Evolutionary conservation across 768 basidiomycete species (phyloP).

Genomic region (Trametes cubensis): DNA sequence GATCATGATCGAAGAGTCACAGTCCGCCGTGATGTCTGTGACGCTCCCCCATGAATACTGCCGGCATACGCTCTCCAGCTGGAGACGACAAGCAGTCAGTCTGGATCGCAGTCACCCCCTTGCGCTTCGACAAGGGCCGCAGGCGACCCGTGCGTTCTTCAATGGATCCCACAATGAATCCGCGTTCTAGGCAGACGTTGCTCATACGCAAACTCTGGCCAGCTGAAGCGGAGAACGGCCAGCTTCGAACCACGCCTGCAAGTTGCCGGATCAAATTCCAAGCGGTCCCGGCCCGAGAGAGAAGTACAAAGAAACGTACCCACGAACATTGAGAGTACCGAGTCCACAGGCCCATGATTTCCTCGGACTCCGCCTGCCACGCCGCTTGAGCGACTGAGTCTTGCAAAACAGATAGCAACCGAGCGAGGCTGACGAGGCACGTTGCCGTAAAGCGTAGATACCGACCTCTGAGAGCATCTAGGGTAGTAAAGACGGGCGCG

Average conservation of each 20-base stretch:
- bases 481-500: not conserved
- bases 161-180: not conserved
- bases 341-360: not conserved
- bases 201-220: not conserved
- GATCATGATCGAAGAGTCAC: constrained; percentile 13
- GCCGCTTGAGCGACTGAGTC: not conserved
- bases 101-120: constrained; percentile 1
- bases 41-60: not conserved
- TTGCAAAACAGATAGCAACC: not conserved
- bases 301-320: constrained; percentile 12
- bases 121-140: constrained; percentile 2
- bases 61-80: constrained; percentile 11
- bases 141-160: not conserved
- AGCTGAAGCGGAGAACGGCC: not conserved
- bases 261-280: constrained; percentile 5
- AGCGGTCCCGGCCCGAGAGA: constrained; percentile 14
- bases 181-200: not conserved
- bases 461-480: constrained; percentile 3
- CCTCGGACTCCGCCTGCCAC: not conserved
- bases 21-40: constrained; percentile 1
- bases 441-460: constrained; percentile 15
- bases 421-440: not conserved
- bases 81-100: not conserved
- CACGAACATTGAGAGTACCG: constrained; percentile 5
- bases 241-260: constrained; percentile 9